Evolutionary conservation across 2,329 filamentous ascomycete genomes (phyloP).

Genomic region (Pleurostoma richardsiae): DNA sequence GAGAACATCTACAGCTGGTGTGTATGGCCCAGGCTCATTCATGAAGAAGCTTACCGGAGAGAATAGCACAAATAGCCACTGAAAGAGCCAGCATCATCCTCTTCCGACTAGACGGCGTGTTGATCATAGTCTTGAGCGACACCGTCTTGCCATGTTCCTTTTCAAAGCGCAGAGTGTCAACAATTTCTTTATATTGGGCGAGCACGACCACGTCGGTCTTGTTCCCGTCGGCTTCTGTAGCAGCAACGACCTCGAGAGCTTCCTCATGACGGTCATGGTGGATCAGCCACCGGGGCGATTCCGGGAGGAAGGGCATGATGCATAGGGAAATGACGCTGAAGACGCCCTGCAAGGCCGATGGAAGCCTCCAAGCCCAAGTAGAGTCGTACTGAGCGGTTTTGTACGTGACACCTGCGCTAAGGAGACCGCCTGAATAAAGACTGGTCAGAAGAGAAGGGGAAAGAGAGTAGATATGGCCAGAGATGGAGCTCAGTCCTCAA

Average conservation of each 20-base stretch:
- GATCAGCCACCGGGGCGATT: slow-evolving; percentile 42
- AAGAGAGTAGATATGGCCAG: too few relatives aligned
- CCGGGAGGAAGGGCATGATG: slow-evolving; percentile 34
- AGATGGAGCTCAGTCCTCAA: too few relatives aligned
- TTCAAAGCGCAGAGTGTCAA: slow-evolving; percentile 15
- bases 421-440: slow-evolving; percentile 18
- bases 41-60: slow-evolving; percentile 11
- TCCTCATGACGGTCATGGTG: slow-evolving; percentile 31
- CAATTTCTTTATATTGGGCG: slow-evolving; percentile 13
- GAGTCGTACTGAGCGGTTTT: slow-evolving; percentile 30
- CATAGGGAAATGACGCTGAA: slow-evolving; percentile 21
- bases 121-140: slow-evolving; percentile 17
- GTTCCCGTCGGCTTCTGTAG: slow-evolving; percentile 38
- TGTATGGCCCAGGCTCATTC: too few relatives aligned
- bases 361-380: slow-evolving; percentile 36
- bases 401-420: slow-evolving; percentile 40
- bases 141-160: slow-evolving; percentile 9
- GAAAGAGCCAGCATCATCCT: slow-evolving; percentile 14
- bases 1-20: too few relatives aligned
- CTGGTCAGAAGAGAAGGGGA: too few relatives aligned
- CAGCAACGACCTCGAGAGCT: slow-evolving; percentile 33
- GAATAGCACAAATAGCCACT: slow-evolving; percentile 14
- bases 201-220: slow-evolving; percentile 26
- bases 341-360: slow-evolving; percentile 29
- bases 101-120: slow-evolving; percentile 15